phyloP scores from a whole-genome alignment of 2,329 filamentous ascomycete species.

The Xylariaceae sp. region DNA sequence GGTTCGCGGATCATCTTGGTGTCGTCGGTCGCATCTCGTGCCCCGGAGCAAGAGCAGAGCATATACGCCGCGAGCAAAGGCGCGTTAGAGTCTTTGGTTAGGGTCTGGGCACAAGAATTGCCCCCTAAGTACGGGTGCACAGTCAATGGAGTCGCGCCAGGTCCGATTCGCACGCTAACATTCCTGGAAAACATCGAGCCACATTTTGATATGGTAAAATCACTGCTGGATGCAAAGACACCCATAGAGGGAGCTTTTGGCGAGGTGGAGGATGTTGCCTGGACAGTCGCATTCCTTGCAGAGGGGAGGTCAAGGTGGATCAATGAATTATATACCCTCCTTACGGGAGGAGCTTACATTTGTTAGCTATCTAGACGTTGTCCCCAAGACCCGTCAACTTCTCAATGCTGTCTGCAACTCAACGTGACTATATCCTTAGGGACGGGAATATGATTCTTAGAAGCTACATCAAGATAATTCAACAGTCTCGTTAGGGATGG shows the following conservation, averaged over 20 bases:
- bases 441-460: too few species aligned
- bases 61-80: constrained; percentile 54
- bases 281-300: constrained; percentile 48
- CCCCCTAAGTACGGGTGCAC: constrained; percentile 49
- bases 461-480: too few species aligned
- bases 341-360: too few species aligned
- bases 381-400: too few species aligned
- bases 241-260: constrained; percentile 45
- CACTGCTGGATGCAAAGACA: constrained; percentile 47
- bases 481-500: too few species aligned
- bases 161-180: constrained; percentile 34
- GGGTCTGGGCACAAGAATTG: constrained; percentile 47
- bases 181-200: constrained; percentile 40
- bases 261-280: constrained; percentile 49
- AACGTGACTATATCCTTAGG: too few species aligned
- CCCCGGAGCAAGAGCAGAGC: constrained; percentile 43
- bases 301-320: constrained; percentile 50
- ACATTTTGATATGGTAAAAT: constrained; percentile 45
- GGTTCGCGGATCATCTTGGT: constrained; percentile 42
- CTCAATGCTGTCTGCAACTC: too few species aligned
- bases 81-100: constrained; percentile 52
- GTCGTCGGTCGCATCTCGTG: constrained; percentile 39
- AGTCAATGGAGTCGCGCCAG: constrained; percentile 48
- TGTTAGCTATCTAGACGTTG: too few species aligned
- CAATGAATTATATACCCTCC: constrained; percentile 39